These are phyloP conservation scores for Stevia rebaudiana DNA, from an alignment of 140 eudicot species.

Conservation along the genomic window DNA sequence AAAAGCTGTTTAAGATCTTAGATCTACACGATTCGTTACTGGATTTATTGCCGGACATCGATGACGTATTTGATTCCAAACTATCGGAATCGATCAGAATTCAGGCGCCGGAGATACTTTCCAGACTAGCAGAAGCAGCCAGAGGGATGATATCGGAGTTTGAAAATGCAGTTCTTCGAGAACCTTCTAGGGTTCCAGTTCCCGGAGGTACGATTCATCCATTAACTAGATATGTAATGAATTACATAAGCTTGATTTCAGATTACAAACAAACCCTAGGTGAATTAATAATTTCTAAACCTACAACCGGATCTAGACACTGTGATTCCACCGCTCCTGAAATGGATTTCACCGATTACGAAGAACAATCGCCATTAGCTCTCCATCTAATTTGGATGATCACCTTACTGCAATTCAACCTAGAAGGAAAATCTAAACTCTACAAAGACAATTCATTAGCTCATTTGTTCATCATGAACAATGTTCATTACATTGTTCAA, in stretches of 20 bases:
- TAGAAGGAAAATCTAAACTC: conserved; percentile 15
- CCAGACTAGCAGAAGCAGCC: conserved; percentile 60
- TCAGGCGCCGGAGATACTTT: conserved; percentile 57
- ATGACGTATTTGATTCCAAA: conserved; percentile 41
- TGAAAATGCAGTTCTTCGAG: conserved; percentile 63
- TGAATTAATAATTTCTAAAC: conserved; percentile 9
- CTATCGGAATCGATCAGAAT: conserved; percentile 42
- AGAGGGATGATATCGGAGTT: conserved; percentile 67
- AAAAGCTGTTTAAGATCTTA: conserved; percentile 56
- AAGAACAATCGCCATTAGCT: conserved; percentile 18
- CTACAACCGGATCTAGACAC: conserved; percentile 16
- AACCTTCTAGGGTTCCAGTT: conserved; percentile 24
- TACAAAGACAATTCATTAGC: conserved; percentile 17
- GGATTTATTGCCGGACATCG: conserved; percentile 53
- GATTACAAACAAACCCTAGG: conserved; percentile 24
- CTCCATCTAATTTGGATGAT: conserved; percentile 22
- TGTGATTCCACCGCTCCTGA: conserved; percentile 3
- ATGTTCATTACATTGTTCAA: conserved; percentile 23
- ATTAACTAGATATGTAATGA: conserved; percentile 26
- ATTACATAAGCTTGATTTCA: conserved; percentile 23
- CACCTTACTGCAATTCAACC: conserved; percentile 9
- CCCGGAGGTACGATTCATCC: conserved; percentile 26
- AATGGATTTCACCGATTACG: conserved; percentile 19
- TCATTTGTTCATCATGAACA: conserved; percentile 22
- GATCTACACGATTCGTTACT: conserved; percentile 53